phyloP scores from a whole-genome alignment of 2,329 filamentous ascomycete genomes.

The Clarireedia monteithiana region DNA sequence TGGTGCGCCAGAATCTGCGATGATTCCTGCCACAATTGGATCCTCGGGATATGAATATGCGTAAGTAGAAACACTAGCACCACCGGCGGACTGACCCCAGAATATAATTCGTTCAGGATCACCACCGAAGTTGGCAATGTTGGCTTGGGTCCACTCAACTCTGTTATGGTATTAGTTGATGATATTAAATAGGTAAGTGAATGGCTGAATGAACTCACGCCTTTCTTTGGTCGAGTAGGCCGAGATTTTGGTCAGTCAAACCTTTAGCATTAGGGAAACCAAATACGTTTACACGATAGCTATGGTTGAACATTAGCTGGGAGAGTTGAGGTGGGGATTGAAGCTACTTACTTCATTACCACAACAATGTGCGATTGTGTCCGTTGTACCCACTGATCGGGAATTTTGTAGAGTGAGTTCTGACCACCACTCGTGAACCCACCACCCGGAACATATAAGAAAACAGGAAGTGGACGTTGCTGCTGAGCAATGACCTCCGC shows the following conservation, averaged over 20 bases:
- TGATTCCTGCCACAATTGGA: constrained; percentile 17
- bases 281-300: constrained; percentile 30
- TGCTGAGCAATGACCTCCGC: no score
- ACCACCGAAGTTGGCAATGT: constrained; percentile 51
- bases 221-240: constrained; percentile 51
- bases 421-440: constrained; percentile 26
- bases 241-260: constrained; percentile 40
- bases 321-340: no score
- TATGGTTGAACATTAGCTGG: not conserved
- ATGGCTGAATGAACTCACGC: constrained; percentile 22
- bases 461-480: constrained; percentile 25
- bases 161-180: no score
- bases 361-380: not conserved
- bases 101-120: constrained; percentile 44
- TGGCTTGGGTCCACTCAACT: constrained; percentile 51
- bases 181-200: no score
- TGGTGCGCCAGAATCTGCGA: constrained; percentile 18
- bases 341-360: not conserved
- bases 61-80: constrained; percentile 39
- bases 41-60: constrained; percentile 20
- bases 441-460: constrained; percentile 38
- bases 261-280: constrained; percentile 27
- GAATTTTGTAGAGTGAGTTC: not conserved
- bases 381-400: not conserved
- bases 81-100: constrained; percentile 46